A percentile compares a stretch with the other conserved stretches of the same genome.
Evolutionary conservation across 371 early-diverging fungal genomes (phyloP).

Genomic region (Aphelidium insulamus): DNA sequence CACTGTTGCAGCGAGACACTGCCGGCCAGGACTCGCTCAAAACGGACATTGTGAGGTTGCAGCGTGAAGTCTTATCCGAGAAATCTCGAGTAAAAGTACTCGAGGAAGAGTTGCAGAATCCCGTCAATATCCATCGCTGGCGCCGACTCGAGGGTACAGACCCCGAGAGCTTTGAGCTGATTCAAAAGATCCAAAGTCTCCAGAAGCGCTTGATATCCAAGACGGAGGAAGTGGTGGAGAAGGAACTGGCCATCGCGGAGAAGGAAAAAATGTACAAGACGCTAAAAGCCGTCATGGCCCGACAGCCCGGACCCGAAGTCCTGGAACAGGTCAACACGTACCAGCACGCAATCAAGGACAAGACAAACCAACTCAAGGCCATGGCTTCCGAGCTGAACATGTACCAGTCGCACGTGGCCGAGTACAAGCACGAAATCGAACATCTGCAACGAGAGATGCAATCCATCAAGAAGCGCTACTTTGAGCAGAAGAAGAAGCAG

Average conservation of each 20-base stretch:
- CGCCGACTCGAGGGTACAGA: constrained; percentile 13
- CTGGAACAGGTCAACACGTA: constrained; percentile 15
- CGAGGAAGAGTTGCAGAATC: constrained; percentile 17
- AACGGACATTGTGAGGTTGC: constrained; percentile 10
- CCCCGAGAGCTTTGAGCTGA: constrained; percentile 15
- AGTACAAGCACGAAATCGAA: constrained; percentile 13
- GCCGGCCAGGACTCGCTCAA: constrained; percentile 10
- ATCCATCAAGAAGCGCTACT: constrained; percentile 14
- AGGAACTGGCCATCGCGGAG: constrained; percentile 10
- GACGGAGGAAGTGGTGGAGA: constrained; percentile 17
- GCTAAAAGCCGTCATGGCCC: constrained; percentile 9
- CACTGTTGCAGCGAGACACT: constrained; percentile 13
- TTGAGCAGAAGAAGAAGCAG: constrained; percentile 5
- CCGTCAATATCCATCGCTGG: constrained; percentile 19
- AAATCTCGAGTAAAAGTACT: constrained; percentile 14
- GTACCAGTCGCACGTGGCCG: constrained; percentile 16
- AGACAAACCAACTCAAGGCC: constrained; percentile 16
- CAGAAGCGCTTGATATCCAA: constrained; percentile 14
- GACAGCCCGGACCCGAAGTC: constrained; percentile 21
- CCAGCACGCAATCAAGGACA: constrained; percentile 14
- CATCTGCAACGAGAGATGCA: constrained; percentile 9
- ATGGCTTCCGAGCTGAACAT: constrained; percentile 20
- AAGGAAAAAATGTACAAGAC: constrained; percentile 12
- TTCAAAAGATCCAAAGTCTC: constrained; percentile 13
- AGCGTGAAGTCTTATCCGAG: constrained; percentile 10